Conservation (phyloP, 225 moss, liverwort and hornwort species). For the Lunularia cruciata region DNA sequence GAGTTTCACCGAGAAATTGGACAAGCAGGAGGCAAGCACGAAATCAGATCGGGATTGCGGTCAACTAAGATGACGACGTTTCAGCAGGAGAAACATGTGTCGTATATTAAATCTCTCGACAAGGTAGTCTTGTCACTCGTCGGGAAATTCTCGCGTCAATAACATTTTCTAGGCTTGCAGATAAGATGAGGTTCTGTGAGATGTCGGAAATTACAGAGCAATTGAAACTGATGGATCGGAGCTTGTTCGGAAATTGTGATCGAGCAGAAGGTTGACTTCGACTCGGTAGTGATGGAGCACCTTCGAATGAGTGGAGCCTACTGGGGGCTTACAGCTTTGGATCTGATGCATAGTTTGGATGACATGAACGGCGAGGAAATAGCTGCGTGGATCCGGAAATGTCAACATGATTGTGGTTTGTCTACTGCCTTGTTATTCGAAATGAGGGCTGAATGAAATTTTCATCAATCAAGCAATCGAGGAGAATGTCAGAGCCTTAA, state of each 20-base stretch:
- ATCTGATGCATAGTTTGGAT: slow-evolving; percentile 69
- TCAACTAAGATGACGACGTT: slow-evolving; percentile 31
- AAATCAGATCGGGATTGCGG: too few relatives aligned
- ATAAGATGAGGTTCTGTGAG: neutral
- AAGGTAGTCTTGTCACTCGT: slow-evolving; percentile 36
- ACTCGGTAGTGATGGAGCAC: slow-evolving; percentile 84
- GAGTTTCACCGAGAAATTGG: too few relatives aligned
- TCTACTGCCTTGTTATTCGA: neutral
- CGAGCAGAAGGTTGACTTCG: slow-evolving; percentile 66
- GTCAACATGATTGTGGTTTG: slow-evolving; percentile 72
- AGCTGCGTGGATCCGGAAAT: slow-evolving; percentile 63
- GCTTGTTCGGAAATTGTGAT: neutral
- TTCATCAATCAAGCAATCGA: too few relatives aligned
- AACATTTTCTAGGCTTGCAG: neutral
- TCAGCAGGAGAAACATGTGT: slow-evolving; percentile 71
- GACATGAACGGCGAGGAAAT: slow-evolving; percentile 72
- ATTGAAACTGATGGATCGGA: neutral
- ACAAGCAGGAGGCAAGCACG: too few relatives aligned
- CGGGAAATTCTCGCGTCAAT: neutral
- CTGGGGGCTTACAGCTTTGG: slow-evolving; percentile 89
- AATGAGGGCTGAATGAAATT: neutral
- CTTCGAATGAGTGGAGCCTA: slow-evolving; percentile 90
- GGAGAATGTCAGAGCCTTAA: too few relatives aligned
- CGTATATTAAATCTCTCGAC: slow-evolving; percentile 83
- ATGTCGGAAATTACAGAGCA: neutral